Evolutionary conservation across 495 filamentous ascomycete genomes (phyloP), one percentile per base, ranked within the genome.

Genomic region (Aspergillus incahuasiensis): DNA sequence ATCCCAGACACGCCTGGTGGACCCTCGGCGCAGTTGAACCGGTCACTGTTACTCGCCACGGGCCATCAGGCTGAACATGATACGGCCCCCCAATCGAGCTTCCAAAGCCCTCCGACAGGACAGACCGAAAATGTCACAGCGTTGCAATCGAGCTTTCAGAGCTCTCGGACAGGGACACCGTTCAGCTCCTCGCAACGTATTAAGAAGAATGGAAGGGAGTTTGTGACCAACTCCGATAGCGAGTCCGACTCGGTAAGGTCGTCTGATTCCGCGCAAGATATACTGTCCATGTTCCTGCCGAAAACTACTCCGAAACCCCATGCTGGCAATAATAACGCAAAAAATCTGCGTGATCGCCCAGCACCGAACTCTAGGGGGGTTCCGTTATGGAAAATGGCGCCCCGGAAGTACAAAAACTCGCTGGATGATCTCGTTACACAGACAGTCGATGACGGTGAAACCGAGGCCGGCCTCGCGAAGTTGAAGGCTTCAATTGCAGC

Each of bases 191-290:
- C 69, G 5, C 78, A 79, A 56, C 76, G 77, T 25, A 61, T 79
- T 19, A 52, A 79, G 15, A 78, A 69, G 55, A 71, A 76, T 47
- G 78, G 80, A 13, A 71, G 69, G 45, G 72, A 80, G 55, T 57
- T 80, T 12, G 79, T 87, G 25, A 85, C 90, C 48, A 79, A 75
- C 54, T 92, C 88, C 0, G 88, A 91, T 61, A 85, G 85, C 50
- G 83, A 82, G 9, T 75, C 71, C 1, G 82, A 83, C 55, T 85
- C 83, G 0, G 76, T 84, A 52, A 63, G 57, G n/a, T 76, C 71
- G n/a, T 63, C 82, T 20, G 76, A 74, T 39, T 73, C 75, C 45
- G 71, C 73, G 5, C 68, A 68, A 11, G 66, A 68, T n/a, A 61
- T 76, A 6, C 67, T 79, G 34, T 64, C 67, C 59, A 60, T 48